These are phyloP conservation scores for Pseudogymnoascus sp. DNA, from an alignment of 2,329 filamentous ascomycete species.

Conservation along the genomic window DNA sequence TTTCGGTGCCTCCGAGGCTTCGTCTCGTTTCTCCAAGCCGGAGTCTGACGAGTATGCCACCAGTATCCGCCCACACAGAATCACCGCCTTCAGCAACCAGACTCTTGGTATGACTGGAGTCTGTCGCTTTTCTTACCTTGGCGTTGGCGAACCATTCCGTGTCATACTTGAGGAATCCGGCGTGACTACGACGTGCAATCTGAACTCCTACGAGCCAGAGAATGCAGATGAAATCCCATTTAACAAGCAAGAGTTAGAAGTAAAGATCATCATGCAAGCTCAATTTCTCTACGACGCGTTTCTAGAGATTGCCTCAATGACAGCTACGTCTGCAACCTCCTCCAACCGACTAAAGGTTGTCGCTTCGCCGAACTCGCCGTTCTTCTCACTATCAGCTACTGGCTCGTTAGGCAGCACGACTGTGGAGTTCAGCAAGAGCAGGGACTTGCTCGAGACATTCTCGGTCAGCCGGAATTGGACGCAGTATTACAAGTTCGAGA, in stretches of 20 bases:
- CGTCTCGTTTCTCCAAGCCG: constrained; percentile 49
- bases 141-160: constrained; percentile 70
- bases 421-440: constrained; percentile 59
- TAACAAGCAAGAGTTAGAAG: constrained; percentile 67
- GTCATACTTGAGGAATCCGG: constrained; percentile 81
- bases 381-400: constrained; percentile 66
- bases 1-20: constrained; percentile 74
- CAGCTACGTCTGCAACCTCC: constrained; percentile 46
- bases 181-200: constrained; percentile 80
- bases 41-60: constrained; percentile 56
- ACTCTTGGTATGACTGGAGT: constrained; percentile 77
- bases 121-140: constrained; percentile 73
- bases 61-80: constrained; percentile 54
- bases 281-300: constrained; percentile 66
- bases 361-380: constrained; percentile 47
- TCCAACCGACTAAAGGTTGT: constrained; percentile 66
- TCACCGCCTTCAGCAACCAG: constrained; percentile 76
- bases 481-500: constrained; percentile 78
- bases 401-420: constrained; percentile 55
- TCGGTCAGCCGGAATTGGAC: constrained; percentile 52
- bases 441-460: constrained; percentile 69
- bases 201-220: constrained; percentile 81
- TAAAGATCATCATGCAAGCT: constrained; percentile 93
- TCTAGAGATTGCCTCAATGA: constrained; percentile 49
- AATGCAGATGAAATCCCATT: constrained; percentile 78